Evolutionary conservation across 2,329 filamentous ascomycete species (phyloP).

Genomic region (Ceratocystis albifundus): DNA sequence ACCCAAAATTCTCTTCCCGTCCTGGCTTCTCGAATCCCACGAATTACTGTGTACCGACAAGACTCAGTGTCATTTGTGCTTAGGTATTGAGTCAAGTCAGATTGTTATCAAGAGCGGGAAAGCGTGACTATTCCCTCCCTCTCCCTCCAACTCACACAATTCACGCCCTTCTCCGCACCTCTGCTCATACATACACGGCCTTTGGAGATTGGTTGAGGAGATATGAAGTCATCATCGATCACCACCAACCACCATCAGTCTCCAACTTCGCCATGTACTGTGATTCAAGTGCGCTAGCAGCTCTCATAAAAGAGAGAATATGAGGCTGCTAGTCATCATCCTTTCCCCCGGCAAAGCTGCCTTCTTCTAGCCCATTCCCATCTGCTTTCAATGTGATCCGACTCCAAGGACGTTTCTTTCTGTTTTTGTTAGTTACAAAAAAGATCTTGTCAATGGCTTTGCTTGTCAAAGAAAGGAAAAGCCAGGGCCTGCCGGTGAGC

Average conservation of each 20-base stretch:
- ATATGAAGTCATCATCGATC: neutral
- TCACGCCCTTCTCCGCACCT: neutral
- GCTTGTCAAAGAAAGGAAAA: neutral
- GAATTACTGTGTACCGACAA: neutral
- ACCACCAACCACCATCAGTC: too few relatives aligned
- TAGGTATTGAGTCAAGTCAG: too few relatives aligned
- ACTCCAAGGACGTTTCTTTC: neutral
- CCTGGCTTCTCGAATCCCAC: constrained; percentile 2
- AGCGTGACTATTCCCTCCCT: too few relatives aligned
- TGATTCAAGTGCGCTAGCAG: too few relatives aligned
- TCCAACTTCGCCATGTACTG: too few relatives aligned
- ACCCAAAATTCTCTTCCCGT: constrained; percentile 6
- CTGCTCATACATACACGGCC: neutral
- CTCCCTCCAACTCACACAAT: neutral
- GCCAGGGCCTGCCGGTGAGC: too few relatives aligned
- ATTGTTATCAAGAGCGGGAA: too few relatives aligned
- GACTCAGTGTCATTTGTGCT: too few relatives aligned
- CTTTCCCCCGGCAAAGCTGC: neutral
- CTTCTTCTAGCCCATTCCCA: neutral
- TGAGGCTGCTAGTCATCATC: too few relatives aligned
- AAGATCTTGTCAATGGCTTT: neutral
- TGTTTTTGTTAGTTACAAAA: constrained; percentile 8
- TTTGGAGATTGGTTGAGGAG: neutral
- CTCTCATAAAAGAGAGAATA: too few relatives aligned
- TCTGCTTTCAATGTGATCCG: neutral